A percentile compares a stretch with the other conserved stretches of the same genome.
Evolutionary conservation across 108 stramenopile genomes (phyloP).

Genomic region (Skeletonema potamos): DNA sequence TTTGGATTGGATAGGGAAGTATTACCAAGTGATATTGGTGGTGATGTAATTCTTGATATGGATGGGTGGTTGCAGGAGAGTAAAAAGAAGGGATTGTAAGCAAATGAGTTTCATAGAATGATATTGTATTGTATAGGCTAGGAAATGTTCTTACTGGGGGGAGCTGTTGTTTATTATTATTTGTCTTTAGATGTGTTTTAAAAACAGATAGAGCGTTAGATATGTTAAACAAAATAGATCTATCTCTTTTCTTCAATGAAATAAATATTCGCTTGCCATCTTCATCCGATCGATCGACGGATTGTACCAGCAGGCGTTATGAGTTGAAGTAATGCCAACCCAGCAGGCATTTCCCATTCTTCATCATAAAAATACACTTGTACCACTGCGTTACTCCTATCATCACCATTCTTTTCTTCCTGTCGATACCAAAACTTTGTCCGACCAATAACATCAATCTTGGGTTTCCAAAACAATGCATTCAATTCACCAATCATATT

Average conservation of each 20-base stretch:
- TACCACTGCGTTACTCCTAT: slow-evolving; percentile 10
- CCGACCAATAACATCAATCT: slow-evolving; percentile 77
- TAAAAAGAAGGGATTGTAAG: slow-evolving; percentile 18
- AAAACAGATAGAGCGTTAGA: neutral
- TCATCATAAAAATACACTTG: slow-evolving; percentile 80
- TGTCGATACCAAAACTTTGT: slow-evolving; percentile 79
- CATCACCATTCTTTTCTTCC: neutral
- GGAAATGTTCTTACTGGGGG: neutral
- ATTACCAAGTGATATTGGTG: slow-evolving; percentile 59
- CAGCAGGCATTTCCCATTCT: slow-evolving; percentile 77
- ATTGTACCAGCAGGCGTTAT: slow-evolving; percentile 66
- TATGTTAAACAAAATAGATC: neutral
- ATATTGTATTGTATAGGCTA: neutral
- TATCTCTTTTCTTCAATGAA: neutral
- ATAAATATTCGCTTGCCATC: neutral
- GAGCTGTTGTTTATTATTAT: neutral
- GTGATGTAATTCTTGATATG: slow-evolving; percentile 38
- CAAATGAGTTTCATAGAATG: neutral
- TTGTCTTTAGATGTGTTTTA: neutral
- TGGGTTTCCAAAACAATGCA: slow-evolving; percentile 71
- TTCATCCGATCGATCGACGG: neutral
- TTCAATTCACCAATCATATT: slow-evolving; percentile 81
- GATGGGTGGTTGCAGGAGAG: slow-evolving; percentile 29
- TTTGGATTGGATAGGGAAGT: slow-evolving; percentile 43
- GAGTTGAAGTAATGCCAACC: slow-evolving; percentile 66